Conservation (phyloP, 371 early-diverging fungal species). For the Apophysomyces ossiformis region DNA sequence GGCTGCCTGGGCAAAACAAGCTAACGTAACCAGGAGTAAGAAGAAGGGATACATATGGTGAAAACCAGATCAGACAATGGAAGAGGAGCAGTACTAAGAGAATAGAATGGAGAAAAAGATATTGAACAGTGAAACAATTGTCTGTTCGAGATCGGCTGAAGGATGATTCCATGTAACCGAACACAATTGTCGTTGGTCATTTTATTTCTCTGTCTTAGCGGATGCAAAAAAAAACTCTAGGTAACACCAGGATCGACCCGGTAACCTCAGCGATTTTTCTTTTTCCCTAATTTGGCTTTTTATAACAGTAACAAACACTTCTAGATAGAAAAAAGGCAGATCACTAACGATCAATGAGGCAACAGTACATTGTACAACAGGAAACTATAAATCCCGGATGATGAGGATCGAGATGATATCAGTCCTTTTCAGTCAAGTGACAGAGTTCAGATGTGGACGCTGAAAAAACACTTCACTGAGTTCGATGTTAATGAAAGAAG, state of each 20-base stretch:
- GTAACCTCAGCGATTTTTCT: not conserved
- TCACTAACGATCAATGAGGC: too few species aligned
- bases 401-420: too few species aligned
- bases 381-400: too few species aligned
- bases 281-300: not conserved
- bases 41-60: conserved; percentile 23
- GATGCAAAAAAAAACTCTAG: not conserved
- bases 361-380: too few species aligned
- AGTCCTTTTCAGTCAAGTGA: too few species aligned
- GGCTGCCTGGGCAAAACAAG: conserved; percentile 40
- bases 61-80: conserved; percentile 5
- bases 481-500: too few species aligned
- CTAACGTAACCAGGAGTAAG: conserved; percentile 19
- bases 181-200: not conserved
- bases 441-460: too few species aligned
- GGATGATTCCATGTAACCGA: not conserved
- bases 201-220: too few species aligned
- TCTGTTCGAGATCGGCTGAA: not conserved
- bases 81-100: too few species aligned
- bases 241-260: conserved; percentile 6
- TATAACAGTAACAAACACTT: too few species aligned
- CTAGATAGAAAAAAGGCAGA: too few species aligned
- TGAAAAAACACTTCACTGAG: too few species aligned
- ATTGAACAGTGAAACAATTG: not conserved
- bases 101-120: not conserved